A percentile compares a stretch with the other conserved stretches of the same genome.
Evolutionary conservation across 305 asterid genomes (phyloP).

Genomic region (Striga hermonthica): DNA sequence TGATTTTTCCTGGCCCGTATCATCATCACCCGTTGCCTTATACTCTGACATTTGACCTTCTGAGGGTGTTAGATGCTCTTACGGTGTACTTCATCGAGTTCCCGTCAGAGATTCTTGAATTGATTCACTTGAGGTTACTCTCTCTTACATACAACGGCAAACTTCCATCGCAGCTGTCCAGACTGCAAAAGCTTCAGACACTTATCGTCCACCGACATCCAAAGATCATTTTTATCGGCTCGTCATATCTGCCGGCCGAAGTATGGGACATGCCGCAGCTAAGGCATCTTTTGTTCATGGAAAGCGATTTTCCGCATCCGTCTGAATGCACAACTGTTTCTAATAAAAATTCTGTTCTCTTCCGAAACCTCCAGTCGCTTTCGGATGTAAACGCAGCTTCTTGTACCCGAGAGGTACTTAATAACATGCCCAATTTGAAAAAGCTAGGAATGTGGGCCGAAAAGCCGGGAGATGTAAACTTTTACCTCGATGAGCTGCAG

Average conservation of each 20-base stretch:
- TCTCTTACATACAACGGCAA: conserved; percentile 29
- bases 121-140: conserved; percentile 36
- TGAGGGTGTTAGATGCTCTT: conserved; percentile 36
- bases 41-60: conserved; percentile 26
- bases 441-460: conserved; percentile 29
- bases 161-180: conserved; percentile 15
- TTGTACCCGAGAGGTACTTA: conserved; percentile 28
- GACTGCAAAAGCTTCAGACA: conserved; percentile 32
- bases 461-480: neutral
- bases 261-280: conserved; percentile 40
- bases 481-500: conserved; percentile 13
- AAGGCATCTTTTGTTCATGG: conserved; percentile 38
- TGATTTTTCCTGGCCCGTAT: conserved; percentile 30
- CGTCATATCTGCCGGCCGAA: conserved; percentile 33
- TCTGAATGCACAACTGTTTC: neutral
- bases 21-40: conserved; percentile 36
- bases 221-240: conserved; percentile 30
- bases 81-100: conserved; percentile 31
- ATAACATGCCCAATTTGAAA: conserved; percentile 33
- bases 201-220: conserved; percentile 35
- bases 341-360: neutral
- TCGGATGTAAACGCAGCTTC: conserved; percentile 25
- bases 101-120: conserved; percentile 25
- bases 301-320: conserved; percentile 28
- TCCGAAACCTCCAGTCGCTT: conserved; percentile 36